Percentiles rank a stretch among this genome's conserved stretches.
Conservation (phyloP, 202 grass and related monocot species). For the Hordeum pubiflorum region DNA sequence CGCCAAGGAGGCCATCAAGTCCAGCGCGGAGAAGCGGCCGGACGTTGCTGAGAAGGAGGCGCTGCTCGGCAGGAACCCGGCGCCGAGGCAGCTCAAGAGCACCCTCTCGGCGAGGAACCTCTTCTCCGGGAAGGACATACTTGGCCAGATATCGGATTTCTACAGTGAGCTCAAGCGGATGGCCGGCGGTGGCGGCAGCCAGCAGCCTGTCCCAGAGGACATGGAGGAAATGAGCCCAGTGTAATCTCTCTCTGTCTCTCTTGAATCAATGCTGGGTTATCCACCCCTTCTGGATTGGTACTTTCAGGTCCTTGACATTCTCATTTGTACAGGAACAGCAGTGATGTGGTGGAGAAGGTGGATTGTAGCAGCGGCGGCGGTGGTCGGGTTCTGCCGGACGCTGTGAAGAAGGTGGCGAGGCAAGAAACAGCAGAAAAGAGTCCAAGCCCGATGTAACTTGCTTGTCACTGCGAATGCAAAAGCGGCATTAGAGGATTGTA, state of each 20-base stretch:
- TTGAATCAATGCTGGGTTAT: background rate
- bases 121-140: conserved; percentile 79
- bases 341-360: conserved; percentile 9
- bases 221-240: conserved; percentile 35
- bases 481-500: background rate
- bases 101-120: conserved; percentile 90
- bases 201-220: conserved; percentile 5
- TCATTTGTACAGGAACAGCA: conserved; percentile 22
- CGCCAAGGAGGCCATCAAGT: conserved; percentile 76
- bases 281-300: background rate
- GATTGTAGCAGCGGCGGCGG: background rate
- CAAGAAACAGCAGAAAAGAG: conserved; percentile 32
- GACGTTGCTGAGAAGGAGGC: conserved; percentile 43
- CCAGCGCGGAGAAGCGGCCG: conserved; percentile 53
- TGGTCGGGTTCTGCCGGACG: background rate
- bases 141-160: conserved; percentile 91
- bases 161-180: conserved; percentile 91
- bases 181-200: conserved; percentile 30
- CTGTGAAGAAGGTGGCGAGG: conserved; percentile 17
- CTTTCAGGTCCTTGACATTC: conserved; percentile 23
- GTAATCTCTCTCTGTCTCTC: conserved; percentile 29
- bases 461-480: background rate
- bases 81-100: conserved; percentile 60
- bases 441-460: conserved; percentile 57
- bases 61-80: conserved; percentile 35